Evolutionary conservation across 1,284 basidiomycete species (phyloP).

Genomic region (Tylopilus sp.): DNA sequence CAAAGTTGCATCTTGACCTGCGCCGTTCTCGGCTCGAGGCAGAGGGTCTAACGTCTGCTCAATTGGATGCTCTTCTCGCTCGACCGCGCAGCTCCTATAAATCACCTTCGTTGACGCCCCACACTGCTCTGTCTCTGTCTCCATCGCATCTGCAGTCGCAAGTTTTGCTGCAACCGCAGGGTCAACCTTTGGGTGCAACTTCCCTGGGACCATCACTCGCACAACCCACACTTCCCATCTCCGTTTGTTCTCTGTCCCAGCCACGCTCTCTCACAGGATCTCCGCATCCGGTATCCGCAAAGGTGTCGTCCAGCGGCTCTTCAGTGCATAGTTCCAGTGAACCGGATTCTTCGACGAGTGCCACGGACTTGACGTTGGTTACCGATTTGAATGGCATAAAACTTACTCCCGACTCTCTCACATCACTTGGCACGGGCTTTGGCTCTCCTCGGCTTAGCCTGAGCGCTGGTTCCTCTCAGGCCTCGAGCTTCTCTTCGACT

Average conservation of each 20-base stretch:
- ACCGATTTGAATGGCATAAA: slow-evolving; percentile 29
- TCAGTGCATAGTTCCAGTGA: slow-evolving; percentile 20
- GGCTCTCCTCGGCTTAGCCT: slow-evolving; percentile 27
- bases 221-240: slow-evolving; percentile 22
- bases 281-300: slow-evolving; percentile 21
- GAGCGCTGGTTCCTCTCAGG: slow-evolving; percentile 28
- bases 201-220: slow-evolving; percentile 16
- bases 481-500: slow-evolving; percentile 26
- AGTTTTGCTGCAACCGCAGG: slow-evolving; percentile 22
- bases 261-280: slow-evolving; percentile 30
- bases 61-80: slow-evolving; percentile 28
- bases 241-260: slow-evolving; percentile 25
- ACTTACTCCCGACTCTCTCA: slow-evolving; percentile 25
- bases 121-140: slow-evolving; percentile 19
- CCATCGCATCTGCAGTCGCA: slow-evolving; percentile 21
- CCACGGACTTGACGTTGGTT: slow-evolving; percentile 20
- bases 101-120: slow-evolving; percentile 22
- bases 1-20: slow-evolving; percentile 27
- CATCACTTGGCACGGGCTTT: slow-evolving; percentile 26
- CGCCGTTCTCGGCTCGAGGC: slow-evolving; percentile 28
- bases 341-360: slow-evolving; percentile 12
- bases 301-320: slow-evolving; percentile 20
- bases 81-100: slow-evolving; percentile 26
- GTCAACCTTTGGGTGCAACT: slow-evolving; percentile 15
- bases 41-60: slow-evolving; percentile 25